Evolutionary conservation across 345 rosid species (phyloP).

Genomic region (Acer saccharum): DNA sequence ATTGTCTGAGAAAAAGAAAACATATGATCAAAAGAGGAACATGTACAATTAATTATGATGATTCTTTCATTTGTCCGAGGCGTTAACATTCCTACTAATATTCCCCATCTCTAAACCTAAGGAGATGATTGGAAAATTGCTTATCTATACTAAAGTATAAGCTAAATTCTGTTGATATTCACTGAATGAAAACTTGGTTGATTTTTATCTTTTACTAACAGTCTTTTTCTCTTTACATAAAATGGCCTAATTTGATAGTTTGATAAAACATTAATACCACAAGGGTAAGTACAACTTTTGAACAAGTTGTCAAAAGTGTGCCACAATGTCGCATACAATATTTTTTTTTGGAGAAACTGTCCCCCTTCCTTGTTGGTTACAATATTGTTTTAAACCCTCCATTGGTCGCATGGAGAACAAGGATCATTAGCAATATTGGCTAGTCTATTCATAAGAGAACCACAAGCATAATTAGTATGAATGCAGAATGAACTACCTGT

Average conservation of each 20-base stretch:
- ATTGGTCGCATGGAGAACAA: neutral
- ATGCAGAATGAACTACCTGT: slow-evolving; percentile 57
- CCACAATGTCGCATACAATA: neutral
- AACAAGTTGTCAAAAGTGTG: neutral
- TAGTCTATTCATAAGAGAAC: neutral
- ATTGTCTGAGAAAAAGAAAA: slow-evolving; percentile 60
- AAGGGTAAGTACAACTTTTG: neutral
- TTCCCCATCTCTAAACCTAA: neutral
- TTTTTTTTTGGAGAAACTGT: neutral
- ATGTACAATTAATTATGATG: neutral
- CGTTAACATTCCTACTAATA: neutral
- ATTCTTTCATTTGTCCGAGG: neutral
- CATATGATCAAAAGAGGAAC: neutral
- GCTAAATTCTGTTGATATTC: neutral
- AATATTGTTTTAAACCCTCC: neutral
- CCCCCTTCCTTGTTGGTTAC: neutral
- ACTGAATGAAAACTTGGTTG: neutral
- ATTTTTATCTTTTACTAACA: neutral
- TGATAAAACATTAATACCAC: neutral
- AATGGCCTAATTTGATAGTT: neutral
- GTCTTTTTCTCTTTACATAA: neutral
- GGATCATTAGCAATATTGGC: neutral
- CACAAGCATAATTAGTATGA: neutral
- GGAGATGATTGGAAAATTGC: neutral
- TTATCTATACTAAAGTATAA: neutral